These are phyloP conservation scores for Pseudodiploospora longispora DNA, from an alignment of 2,329 filamentous ascomycete species.

Conservation along the genomic window DNA sequence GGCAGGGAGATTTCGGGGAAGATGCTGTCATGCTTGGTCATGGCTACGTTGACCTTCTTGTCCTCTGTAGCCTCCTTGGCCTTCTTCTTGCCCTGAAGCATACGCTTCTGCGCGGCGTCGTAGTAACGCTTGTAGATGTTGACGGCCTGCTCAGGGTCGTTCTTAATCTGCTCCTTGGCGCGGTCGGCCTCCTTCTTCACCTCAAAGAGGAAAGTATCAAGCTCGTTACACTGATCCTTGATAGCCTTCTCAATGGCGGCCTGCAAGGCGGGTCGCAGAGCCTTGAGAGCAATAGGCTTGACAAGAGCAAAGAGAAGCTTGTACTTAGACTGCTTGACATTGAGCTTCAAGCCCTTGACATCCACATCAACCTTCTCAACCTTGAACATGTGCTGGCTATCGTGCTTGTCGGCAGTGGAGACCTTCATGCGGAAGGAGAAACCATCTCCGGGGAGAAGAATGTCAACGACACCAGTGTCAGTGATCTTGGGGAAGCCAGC, in stretches of 20 bases:
- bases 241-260: constrained; percentile 87
- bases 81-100: constrained; percentile 72
- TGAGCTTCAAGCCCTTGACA: constrained; percentile 75
- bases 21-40: constrained; percentile 71
- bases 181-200: constrained; percentile 78
- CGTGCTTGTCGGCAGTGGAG: constrained; percentile 67
- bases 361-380: constrained; percentile 80
- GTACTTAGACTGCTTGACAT: constrained; percentile 90
- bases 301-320: constrained; percentile 80
- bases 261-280: constrained; percentile 74
- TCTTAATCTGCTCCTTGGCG: constrained; percentile 48
- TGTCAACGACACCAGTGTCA: constrained; percentile 81
- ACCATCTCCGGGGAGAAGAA: constrained; percentile 78
- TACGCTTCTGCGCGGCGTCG: constrained; percentile 62
- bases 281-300: constrained; percentile 80
- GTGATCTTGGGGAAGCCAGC: constrained; percentile 81
- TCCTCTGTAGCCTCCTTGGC: constrained; percentile 52
- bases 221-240: constrained; percentile 68
- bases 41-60: constrained; percentile 54
- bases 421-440: constrained; percentile 89
- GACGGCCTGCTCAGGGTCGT: constrained; percentile 61
- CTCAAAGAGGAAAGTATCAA: constrained; percentile 64
- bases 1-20: constrained; percentile 84
- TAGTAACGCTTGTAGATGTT: constrained; percentile 86
- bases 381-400: constrained; percentile 85